Evolutionary conservation across 306 rosid genomes (phyloP).

Genomic region (Prunus salicina): DNA sequence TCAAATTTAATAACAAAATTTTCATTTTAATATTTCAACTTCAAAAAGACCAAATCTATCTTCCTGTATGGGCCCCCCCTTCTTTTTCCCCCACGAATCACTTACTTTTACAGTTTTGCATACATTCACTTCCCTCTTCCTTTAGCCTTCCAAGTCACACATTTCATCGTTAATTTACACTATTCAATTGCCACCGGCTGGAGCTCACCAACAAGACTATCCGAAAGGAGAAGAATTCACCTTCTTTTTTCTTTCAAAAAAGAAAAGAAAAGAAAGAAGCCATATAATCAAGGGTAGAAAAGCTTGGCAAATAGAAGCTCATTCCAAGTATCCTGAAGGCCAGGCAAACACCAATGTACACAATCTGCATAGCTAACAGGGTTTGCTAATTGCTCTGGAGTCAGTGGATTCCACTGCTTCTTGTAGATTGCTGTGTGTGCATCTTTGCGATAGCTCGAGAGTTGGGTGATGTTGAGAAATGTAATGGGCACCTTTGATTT

Average conservation of each 20-base stretch:
- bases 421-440: constrained; percentile 94
- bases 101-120: constrained; percentile 3
- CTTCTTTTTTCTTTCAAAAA: background rate
- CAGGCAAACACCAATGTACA: constrained; percentile 96
- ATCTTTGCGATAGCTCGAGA: constrained; percentile 73
- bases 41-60: constrained; percentile 16
- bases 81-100: too few relatives aligned
- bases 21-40: constrained; percentile 9
- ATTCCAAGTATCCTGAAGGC: constrained; percentile 98
- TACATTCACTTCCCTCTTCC: background rate
- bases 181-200: background rate
- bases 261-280: background rate
- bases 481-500: constrained; percentile 67
- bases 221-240: background rate
- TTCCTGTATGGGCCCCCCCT: background rate
- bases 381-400: constrained; percentile 71
- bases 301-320: constrained; percentile 87
- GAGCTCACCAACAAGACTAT: constrained; percentile 3
- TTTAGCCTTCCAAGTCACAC: background rate
- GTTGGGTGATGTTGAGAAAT: constrained; percentile 86
- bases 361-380: constrained; percentile 93
- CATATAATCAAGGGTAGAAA: constrained; percentile 53
- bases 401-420: constrained; percentile 88
- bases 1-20: constrained; percentile 1
- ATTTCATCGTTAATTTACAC: background rate